These are phyloP conservation scores for Yamadazyma siamensis DNA, from an alignment of 1,139 yeast species.

Conservation along the genomic window DNA sequence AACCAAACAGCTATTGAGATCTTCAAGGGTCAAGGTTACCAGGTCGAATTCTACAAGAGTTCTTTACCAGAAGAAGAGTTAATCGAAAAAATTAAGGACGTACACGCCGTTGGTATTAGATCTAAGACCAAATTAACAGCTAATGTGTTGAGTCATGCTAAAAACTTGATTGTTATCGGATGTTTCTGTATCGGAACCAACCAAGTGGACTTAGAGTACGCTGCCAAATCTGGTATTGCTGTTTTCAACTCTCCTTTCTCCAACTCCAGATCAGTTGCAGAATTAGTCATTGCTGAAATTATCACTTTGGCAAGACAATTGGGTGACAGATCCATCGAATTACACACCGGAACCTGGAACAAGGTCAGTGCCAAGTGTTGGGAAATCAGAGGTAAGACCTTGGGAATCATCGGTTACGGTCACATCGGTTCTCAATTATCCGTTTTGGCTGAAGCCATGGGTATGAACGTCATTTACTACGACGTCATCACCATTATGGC, in stretches of 20 bases:
- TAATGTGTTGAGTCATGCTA: constrained; percentile 77
- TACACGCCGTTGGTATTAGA: constrained; percentile 97
- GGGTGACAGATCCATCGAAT: constrained; percentile 94
- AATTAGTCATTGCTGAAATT: constrained; percentile 92
- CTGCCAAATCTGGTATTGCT: constrained; percentile 91
- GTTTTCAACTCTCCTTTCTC: constrained; percentile 99
- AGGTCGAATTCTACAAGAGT: constrained; percentile 89
- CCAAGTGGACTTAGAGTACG: constrained; percentile 90
- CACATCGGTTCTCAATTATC: constrained; percentile 98
- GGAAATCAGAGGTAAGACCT: constrained; percentile 98
- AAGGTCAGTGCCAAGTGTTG: constrained; percentile 93
- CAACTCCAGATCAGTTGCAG: constrained; percentile 98
- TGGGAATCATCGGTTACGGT: constrained; percentile 97
- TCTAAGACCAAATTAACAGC: constrained; percentile 89
- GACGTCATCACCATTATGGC: constrained; percentile 94
- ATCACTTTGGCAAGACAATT: constrained; percentile 93
- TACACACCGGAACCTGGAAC: constrained; percentile 98
- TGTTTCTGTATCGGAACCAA: constrained; percentile 99
- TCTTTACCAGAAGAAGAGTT: constrained; percentile 91
- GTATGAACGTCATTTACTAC: constrained; percentile 94
- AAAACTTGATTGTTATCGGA: constrained; percentile 86
- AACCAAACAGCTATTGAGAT: constrained; percentile 88
- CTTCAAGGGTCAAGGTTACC: constrained; percentile 87
- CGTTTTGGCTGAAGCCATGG: constrained; percentile 95
- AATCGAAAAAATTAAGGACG: constrained; percentile 88